phyloP scores from a whole-genome alignment of 2,329 filamentous ascomycete species.

The Coleophoma eucalyptorum region DNA sequence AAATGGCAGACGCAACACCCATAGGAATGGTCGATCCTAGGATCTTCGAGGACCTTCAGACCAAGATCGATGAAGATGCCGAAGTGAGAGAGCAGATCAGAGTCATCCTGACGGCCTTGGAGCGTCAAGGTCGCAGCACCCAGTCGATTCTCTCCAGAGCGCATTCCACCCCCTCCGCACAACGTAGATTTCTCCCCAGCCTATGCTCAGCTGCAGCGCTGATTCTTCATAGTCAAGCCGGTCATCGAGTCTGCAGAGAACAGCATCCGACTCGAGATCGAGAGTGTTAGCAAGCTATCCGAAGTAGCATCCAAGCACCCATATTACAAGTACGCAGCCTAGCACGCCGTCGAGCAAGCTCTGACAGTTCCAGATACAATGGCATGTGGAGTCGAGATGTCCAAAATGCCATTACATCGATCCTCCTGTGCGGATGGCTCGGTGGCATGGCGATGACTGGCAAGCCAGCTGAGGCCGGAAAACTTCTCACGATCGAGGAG shows the following conservation, averaged over 20 bases:
- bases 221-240: constrained; percentile 49
- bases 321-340: constrained; percentile 77
- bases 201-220: constrained; percentile 1
- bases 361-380: constrained; percentile 58
- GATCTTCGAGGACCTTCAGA: constrained; percentile 84
- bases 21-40: constrained; percentile 50
- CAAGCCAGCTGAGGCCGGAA: constrained; percentile 49
- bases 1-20: constrained; percentile 11
- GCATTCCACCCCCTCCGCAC: constrained; percentile 74
- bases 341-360: constrained; percentile 1
- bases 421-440: constrained; percentile 67
- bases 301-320: constrained; percentile 77
- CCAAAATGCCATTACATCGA: constrained; percentile 67
- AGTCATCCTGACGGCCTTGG: constrained; percentile 76
- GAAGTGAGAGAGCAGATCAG: constrained; percentile 78
- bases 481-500: constrained; percentile 84
- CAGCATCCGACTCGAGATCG: constrained; percentile 68
- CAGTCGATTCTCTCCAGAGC: constrained; percentile 84
- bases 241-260: constrained; percentile 67
- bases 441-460: constrained; percentile 61
- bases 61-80: constrained; percentile 84
- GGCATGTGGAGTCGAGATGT: constrained; percentile 78
- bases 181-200: constrained; percentile 42
- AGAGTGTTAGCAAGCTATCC: constrained; percentile 67
- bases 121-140: constrained; percentile 76